Evolutionary conservation across 2,329 filamentous ascomycete species (phyloP).

Genomic region (Trichoderma aggressivum): DNA sequence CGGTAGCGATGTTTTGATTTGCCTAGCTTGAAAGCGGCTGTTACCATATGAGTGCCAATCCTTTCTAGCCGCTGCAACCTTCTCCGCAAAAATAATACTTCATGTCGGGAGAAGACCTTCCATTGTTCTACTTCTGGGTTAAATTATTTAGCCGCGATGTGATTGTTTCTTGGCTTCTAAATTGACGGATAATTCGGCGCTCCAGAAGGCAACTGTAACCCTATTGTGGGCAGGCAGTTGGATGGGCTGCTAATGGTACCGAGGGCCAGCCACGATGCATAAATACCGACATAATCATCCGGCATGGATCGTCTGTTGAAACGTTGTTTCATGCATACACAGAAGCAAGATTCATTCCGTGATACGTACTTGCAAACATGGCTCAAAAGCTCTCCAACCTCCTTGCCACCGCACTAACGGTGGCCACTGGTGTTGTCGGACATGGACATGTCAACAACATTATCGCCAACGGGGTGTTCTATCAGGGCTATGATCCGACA

Average conservation of each 20-base stretch:
- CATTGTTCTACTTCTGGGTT: not conserved
- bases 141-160: slow-evolving; percentile 14
- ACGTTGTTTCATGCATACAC: not conserved
- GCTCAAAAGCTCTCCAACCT: not conserved
- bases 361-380: not conserved
- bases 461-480: slow-evolving; percentile 42
- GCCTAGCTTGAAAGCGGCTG: not conserved
- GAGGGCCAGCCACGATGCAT: not conserved
- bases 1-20: slow-evolving; percentile 25
- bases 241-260: not conserved
- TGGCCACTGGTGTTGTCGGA: slow-evolving; percentile 7
- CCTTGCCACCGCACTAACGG: slow-evolving; percentile 2
- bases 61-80: slow-evolving; percentile 11
- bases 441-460: slow-evolving; percentile 43
- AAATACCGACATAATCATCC: slow-evolving; percentile 13
- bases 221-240: not conserved
- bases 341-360: not conserved
- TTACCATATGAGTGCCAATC: not conserved
- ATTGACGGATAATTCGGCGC: not conserved
- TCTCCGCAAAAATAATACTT: slow-evolving; percentile 2
- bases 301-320: not conserved
- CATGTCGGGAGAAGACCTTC: slow-evolving; percentile 7
- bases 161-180: not conserved
- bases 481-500: slow-evolving; percentile 40
- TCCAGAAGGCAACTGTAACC: not conserved